These are phyloP conservation scores for Hypericum androsaemum DNA, from an alignment of 345 rosid species.

Conservation along the genomic window DNA sequence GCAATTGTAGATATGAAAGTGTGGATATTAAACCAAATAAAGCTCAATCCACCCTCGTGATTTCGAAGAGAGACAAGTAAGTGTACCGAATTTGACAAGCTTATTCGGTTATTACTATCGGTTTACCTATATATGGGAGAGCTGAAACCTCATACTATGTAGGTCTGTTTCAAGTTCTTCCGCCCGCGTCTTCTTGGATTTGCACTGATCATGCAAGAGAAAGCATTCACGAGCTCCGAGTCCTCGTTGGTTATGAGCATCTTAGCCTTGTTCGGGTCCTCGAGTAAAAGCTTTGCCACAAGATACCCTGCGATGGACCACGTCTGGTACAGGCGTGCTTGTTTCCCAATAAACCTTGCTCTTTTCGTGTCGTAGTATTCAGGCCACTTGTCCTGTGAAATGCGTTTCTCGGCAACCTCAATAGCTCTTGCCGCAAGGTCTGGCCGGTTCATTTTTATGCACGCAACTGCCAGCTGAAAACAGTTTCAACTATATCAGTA, in stretches of 20 bases:
- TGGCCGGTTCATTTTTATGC: conserved; percentile 79
- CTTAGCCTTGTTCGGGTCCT: conserved; percentile 54
- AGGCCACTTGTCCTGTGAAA: conserved; percentile 77
- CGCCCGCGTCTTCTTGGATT: conserved; percentile 60
- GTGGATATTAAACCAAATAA: too few relatives aligned
- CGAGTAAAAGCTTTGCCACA: conserved; percentile 68
- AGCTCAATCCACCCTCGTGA: too few relatives aligned
- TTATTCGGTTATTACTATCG: too few relatives aligned
- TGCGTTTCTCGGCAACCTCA: conserved; percentile 55
- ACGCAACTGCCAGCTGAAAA: conserved; percentile 67
- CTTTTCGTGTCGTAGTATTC: conserved; percentile 75
- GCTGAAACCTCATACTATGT: too few relatives aligned
- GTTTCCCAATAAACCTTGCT: conserved; percentile 87
- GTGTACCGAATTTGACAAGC: too few relatives aligned
- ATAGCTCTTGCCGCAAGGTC: conserved; percentile 77
- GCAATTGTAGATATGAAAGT: too few relatives aligned
- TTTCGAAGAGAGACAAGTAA: too few relatives aligned
- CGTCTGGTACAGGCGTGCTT: conserved; percentile 63
- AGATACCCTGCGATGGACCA: conserved; percentile 96
- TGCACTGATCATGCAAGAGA: conserved; percentile 55
- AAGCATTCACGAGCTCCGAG: conserved; percentile 47
- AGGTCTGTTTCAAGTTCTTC: not conserved
- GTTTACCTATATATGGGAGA: too few relatives aligned
- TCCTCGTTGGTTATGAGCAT: conserved; percentile 62
- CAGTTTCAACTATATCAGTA: too few relatives aligned